Percentiles rank a stretch among this genome's conserved stretches.
Conservation (phyloP, 2,329 filamentous ascomycete genomes). For the Bipolaris gigantea region DNA sequence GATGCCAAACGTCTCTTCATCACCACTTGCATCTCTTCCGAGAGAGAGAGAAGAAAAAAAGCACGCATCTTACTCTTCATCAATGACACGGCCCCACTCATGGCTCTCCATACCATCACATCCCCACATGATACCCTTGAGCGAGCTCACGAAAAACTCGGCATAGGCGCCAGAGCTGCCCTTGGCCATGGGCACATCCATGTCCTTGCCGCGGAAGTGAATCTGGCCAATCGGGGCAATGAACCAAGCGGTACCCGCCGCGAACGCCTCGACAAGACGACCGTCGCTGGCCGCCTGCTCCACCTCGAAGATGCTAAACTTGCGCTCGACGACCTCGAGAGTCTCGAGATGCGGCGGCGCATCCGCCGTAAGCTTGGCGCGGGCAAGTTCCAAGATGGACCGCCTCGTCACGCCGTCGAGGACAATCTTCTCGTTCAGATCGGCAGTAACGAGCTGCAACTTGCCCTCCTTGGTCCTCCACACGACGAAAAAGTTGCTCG, state of each 20-base stretch:
- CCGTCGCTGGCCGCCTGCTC: conserved; percentile 72
- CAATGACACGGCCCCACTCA: conserved; percentile 52
- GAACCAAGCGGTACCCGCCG: conserved; percentile 75
- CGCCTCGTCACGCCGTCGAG: conserved; percentile 85
- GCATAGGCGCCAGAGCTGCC: conserved; percentile 50
- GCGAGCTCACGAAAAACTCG: conserved; percentile 49
- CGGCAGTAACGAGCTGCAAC: conserved; percentile 77
- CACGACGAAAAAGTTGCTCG: conserved; percentile 88
- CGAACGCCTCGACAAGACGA: conserved; percentile 80
- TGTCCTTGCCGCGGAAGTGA: conserved; percentile 49
- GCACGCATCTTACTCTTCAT: conserved; percentile 33
- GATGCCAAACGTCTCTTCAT: not conserved
- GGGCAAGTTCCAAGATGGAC: conserved; percentile 73
- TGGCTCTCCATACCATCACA: conserved; percentile 47
- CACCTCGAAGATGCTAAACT: conserved; percentile 80
- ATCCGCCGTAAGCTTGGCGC: conserved; percentile 58
- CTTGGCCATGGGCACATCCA: conserved; percentile 47
- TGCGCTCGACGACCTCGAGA: conserved; percentile 75
- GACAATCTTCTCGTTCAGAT: conserved; percentile 79
- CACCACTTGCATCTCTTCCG: not conserved
- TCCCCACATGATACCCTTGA: conserved; percentile 55
- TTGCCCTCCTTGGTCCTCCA: conserved; percentile 68
- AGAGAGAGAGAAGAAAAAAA: not conserved
- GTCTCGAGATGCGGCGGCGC: conserved; percentile 41
- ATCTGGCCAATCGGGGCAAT: conserved; percentile 52